Conservation (phyloP, 768 basidiomycete genomes). For the Xerocomus potaroensis region DNA sequence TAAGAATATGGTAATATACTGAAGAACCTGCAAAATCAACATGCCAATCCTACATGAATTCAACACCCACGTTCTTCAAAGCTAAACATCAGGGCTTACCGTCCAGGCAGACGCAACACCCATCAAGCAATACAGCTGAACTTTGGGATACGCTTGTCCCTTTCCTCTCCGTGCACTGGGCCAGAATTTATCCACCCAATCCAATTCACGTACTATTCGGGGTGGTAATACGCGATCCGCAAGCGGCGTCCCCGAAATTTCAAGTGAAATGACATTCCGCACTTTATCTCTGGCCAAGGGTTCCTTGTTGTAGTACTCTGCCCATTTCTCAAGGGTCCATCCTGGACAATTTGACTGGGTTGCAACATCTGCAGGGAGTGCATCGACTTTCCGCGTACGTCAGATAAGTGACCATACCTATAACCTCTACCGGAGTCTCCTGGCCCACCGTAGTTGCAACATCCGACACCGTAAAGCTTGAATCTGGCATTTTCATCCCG, state of each 20-base stretch:
- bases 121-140: conserved; percentile 97
- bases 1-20: conserved; percentile 94
- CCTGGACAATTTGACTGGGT: conserved; percentile 81
- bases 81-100: conserved; percentile 42
- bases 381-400: conserved; percentile 3
- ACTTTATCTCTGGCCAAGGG: conserved; percentile 75
- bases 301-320: conserved; percentile 73
- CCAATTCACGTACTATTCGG: conserved; percentile 77
- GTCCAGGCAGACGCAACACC: conserved; percentile 93
- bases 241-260: conserved; percentile 83
- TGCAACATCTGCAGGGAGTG: conserved; percentile 61
- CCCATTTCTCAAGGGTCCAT: conserved; percentile 92
- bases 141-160: conserved; percentile 81
- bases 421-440: conserved; percentile 82
- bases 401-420: conserved; percentile 50
- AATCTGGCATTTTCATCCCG: conserved; percentile 85
- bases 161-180: conserved; percentile 71
- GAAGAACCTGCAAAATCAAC: conserved; percentile 97
- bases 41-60: conserved; percentile 81
- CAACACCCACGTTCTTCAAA: not conserved
- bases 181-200: conserved; percentile 98
- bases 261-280: conserved; percentile 92
- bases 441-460: conserved; percentile 78
- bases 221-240: conserved; percentile 80
- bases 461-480: conserved; percentile 69